Base-by-base conservation (phyloP, 305 asterid genomes). In the Lippia alba region DNA sequence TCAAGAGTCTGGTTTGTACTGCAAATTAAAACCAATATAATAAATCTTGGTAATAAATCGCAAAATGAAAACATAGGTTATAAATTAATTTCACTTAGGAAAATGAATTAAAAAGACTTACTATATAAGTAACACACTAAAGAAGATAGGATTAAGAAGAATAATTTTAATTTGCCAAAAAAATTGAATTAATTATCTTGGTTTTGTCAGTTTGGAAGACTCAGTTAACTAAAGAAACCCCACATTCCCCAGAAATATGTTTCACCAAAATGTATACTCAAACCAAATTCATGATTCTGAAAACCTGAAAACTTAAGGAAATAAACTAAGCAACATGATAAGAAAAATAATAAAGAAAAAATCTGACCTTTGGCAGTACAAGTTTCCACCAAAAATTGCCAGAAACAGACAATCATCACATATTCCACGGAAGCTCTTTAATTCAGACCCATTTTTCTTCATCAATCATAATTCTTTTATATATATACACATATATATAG, bases 1-100 rank as follows among this genome's bases (percentile, higher is more conserved):
- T 91, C 96, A 12, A 91, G 91, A 40, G 94, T 89, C 75, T 85
- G 82, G 0, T 74, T 75, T 48, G 77, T 76, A 70, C 97, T 90
- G 83, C 76, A 3, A 66, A 61, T 67, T 56, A 10, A 50, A 14
- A 18, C 11, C 12, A 16, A 32, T 46, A 33, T 6, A 16, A 32
- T 46, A 33, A 5, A 9, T 19, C 9, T 45, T 3, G 30, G 30
- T 24, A 24, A 24, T 24, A 24, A 18, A 9, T 32, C 36, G 9
- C 12, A 62, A 62, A 24, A 24, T 24, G 30, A 24, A 24, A 24
- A 3, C 30, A 24, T 24, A 24, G 30, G 30, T 24, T 24, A 24
- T 24, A 24, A 24, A 24, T 24, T 24, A 24, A 24, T 24, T 24
- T 24, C 30, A 24, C 30, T 24, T 24, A 39, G 45, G 45, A 39